Base-by-base conservation (phyloP, 164 flowering plant genomes). In the Saururus chinensis region DNA sequence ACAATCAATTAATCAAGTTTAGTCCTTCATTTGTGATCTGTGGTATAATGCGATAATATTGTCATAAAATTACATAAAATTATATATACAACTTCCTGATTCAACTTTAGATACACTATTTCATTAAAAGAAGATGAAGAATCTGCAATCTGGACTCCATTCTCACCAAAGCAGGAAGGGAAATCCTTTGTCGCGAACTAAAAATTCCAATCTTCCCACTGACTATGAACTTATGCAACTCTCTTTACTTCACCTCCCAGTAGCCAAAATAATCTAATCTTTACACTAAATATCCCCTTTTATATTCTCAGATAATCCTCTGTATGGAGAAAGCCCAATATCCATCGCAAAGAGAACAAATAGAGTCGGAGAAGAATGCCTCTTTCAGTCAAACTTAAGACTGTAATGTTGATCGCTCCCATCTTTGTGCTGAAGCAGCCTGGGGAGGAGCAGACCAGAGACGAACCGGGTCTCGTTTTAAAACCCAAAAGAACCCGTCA, bases 91-190 rank as follows among this genome's bases (percentile, higher is more conserved):
- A n/a, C n/a, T n/a, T n/a, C n/a, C n/a, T n/a, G n/a, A n/a, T n/a
- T n/a, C n/a, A n/a, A n/a, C n/a, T n/a, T n/a, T n/a, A n/a, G n/a
- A n/a, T n/a, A n/a, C n/a, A n/a, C n/a, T n/a, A n/a, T n/a, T n/a
- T n/a, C n/a, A n/a, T n/a, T n/a, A n/a, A n/a, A n/a, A n/a, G n/a
- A n/a, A 22, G 78, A 74, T 0, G 82, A 76, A 9, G 78, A 64
- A 70, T 79, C 80, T 25, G 77, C 77, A 54, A 79, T 68, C 61
- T 79, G 82, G 58, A 79, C 79, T 51, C 77, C 82, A 71, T 63
- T 79, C 61, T 79, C 79, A 63, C 74, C 77, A 68, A 76, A 79
- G 71, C 82, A 79, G 7, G 82, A 76, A 59, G 81, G 79, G 41
- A 79, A 79, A 60, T 76, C 82, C 59, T 74, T 73, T 79, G 76